These are phyloP conservation scores for Fraxinus greggii DNA, from an alignment of 305 asterid genomes.

Conservation along the genomic window DNA sequence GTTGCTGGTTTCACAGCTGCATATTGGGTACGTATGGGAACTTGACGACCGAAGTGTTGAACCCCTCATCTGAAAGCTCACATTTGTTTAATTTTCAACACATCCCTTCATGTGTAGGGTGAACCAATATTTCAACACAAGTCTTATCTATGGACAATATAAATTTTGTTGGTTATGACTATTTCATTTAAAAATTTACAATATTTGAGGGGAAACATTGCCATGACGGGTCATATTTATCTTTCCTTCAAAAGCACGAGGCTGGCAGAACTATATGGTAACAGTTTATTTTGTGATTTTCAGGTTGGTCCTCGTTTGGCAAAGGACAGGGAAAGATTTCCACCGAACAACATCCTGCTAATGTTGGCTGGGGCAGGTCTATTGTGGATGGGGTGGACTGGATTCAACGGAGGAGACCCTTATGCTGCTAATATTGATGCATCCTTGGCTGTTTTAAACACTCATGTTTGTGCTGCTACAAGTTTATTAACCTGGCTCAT, in stretches of 20 bases:
- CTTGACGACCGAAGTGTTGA: neutral
- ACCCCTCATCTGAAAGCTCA: neutral
- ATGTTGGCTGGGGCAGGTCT: constrained; percentile 63
- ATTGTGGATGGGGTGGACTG: constrained; percentile 69
- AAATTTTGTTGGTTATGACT: neutral
- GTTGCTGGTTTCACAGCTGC: constrained; percentile 75
- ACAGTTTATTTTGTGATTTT: neutral
- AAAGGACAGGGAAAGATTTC: constrained; percentile 56
- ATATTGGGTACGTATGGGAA: constrained; percentile 38
- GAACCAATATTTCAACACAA: neutral
- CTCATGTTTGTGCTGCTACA: constrained; percentile 62
- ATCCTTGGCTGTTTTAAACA: constrained; percentile 57
- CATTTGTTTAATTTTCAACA: neutral
- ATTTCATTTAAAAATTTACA: too few relatives aligned
- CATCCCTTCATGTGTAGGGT: neutral
- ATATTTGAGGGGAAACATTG: neutral
- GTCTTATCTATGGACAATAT: neutral
- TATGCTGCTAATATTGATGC: constrained; percentile 51
- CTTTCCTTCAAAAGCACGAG: neutral
- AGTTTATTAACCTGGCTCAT: constrained; percentile 60
- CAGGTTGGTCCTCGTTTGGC: constrained; percentile 61
- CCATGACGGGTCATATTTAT: neutral
- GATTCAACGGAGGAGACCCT: constrained; percentile 73
- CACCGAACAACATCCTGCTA: constrained; percentile 55
- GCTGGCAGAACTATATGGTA: neutral